Evolutionary conservation across 257 asterid species (phyloP).

Genomic region (Penstemon newberryi): DNA sequence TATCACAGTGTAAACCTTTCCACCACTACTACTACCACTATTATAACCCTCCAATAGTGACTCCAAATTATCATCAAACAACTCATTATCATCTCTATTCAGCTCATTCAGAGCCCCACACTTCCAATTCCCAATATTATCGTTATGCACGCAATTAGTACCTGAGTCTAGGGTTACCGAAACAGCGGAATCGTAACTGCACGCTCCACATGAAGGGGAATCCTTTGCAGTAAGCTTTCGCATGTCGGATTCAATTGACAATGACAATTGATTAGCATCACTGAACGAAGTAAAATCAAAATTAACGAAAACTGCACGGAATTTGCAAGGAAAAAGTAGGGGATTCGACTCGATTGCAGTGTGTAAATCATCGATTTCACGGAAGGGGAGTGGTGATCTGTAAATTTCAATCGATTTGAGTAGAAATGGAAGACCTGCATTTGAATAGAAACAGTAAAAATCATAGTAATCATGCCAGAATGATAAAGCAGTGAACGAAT

Average conservation of each 20-base stretch:
- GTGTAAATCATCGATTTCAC: slow-evolving; percentile 71
- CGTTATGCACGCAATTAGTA: slow-evolving; percentile 41
- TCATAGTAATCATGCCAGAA: background rate
- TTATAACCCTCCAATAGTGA: slow-evolving; percentile 36
- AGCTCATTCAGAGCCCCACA: slow-evolving; percentile 59
- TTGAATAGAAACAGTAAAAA: background rate
- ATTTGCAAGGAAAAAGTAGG: slow-evolving; percentile 66
- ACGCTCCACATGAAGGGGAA: slow-evolving; percentile 57
- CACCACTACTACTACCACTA: slow-evolving; percentile 28
- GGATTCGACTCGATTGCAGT: slow-evolving; percentile 60
- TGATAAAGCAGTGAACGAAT: background rate
- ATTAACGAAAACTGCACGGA: slow-evolving; percentile 63
- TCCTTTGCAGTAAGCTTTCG: slow-evolving; percentile 40
- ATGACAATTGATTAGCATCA: slow-evolving; percentile 47
- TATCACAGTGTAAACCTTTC: slow-evolving; percentile 62
- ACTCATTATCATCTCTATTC: slow-evolving; percentile 40
- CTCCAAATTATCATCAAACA: slow-evolving; percentile 61
- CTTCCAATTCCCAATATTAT: slow-evolving; percentile 44
- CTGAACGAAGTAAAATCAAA: slow-evolving; percentile 28
- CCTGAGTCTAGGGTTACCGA: slow-evolving; percentile 57
- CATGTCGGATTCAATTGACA: slow-evolving; percentile 49
- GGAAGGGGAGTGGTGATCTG: slow-evolving; percentile 87
- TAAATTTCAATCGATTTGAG: slow-evolving; percentile 80
- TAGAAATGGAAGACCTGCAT: slow-evolving; percentile 70
- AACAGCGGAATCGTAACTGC: slow-evolving; percentile 49